Evolutionary conservation across 202 grass and related monocot genomes (phyloP).

Genomic region (Bolboschoenoplectus hybrid): DNA sequence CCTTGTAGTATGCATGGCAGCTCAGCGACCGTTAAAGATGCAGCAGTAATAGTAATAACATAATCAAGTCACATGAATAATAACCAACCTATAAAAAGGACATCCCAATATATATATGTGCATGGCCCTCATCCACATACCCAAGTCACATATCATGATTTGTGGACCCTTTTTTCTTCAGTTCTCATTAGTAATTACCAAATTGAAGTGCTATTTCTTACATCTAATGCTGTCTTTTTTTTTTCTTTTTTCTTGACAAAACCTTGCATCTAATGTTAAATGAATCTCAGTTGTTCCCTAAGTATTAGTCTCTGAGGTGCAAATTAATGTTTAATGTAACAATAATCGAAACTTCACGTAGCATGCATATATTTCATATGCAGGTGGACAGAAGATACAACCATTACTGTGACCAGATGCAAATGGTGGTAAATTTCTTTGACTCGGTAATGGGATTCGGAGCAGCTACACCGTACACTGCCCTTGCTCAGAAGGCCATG

Average conservation of each 20-base stretch:
- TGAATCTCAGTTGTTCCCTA: not conserved
- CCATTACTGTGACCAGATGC: constrained; percentile 99
- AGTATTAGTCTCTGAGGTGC: not conserved
- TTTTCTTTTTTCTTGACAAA: not conserved
- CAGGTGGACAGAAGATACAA: constrained; percentile 99
- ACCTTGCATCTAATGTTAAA: not conserved
- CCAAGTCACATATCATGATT: constrained; percentile 32
- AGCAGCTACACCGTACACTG: constrained; percentile 93
- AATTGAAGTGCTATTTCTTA: not conserved
- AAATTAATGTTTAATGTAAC: not conserved
- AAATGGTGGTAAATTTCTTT: constrained; percentile 99
- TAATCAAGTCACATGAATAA: constrained; percentile 27
- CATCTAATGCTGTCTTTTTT: not conserved
- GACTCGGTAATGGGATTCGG: constrained; percentile 98
- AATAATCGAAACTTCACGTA: not conserved
- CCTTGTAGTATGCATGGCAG: constrained; percentile 4
- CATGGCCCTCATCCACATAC: not conserved
- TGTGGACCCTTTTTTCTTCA: constrained; percentile 25
- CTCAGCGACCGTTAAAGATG: constrained; percentile 26
- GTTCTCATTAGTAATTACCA: constrained; percentile 14
- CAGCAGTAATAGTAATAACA: constrained; percentile 32
- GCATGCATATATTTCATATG: not conserved
- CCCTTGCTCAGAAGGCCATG: constrained; percentile 97
- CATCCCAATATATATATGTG: constrained; percentile 4
- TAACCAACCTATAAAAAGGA: constrained; percentile 19